phyloP scores from a whole-genome alignment of 441 rosid species.

The Viola pubescens region DNA sequence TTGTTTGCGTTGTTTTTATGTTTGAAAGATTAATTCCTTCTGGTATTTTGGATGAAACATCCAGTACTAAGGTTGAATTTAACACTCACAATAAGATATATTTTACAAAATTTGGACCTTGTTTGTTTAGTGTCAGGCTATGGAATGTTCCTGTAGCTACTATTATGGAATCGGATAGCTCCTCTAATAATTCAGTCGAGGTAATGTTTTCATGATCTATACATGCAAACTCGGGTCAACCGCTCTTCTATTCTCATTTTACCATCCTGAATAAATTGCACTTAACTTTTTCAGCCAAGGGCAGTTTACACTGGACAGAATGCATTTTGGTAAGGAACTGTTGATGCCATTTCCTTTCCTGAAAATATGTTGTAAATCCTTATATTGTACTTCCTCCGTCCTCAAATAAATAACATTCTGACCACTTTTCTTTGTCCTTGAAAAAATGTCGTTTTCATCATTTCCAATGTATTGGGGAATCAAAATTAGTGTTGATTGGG shows the following conservation, averaged over 20 bases:
- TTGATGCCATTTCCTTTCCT: constrained; percentile 5
- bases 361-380: constrained; percentile 8
- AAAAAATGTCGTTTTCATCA: no score
- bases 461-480: no score
- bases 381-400: not conserved
- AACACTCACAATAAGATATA: not conserved
- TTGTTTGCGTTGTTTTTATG: not conserved
- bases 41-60: not conserved
- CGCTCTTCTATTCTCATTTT: constrained; percentile 1
- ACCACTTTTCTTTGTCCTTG: no score
- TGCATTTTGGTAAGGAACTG: constrained; percentile 59
- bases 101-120: not conserved
- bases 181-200: constrained; percentile 41
- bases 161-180: constrained; percentile 36
- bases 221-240: not conserved
- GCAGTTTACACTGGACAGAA: constrained; percentile 72
- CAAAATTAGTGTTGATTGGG: no score
- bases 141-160: constrained; percentile 81
- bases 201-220: constrained; percentile 26
- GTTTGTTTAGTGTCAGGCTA: constrained; percentile 64
- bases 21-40: not conserved
- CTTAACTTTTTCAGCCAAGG: constrained; percentile 41
- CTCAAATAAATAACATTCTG: not conserved
- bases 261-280: constrained; percentile 17
- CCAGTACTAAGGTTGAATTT: not conserved